A percentile compares a stretch with the other conserved stretches of the same genome.
Evolutionary conservation across 805 yeast genomes (phyloP).

Genomic region (Saccharomyces kudriavzevii): DNA sequence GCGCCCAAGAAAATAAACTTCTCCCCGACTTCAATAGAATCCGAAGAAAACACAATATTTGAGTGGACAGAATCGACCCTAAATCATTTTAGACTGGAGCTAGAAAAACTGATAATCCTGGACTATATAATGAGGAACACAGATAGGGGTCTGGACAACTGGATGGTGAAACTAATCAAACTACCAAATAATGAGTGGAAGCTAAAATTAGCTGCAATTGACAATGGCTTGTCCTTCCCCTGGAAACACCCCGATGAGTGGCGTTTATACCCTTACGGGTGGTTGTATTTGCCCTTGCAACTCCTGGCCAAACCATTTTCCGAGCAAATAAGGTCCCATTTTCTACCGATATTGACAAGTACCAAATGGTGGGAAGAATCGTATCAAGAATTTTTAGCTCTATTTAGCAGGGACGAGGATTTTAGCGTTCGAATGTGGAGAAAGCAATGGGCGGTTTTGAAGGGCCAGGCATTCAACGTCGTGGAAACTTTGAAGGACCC

Average conservation of each 20-base stretch:
- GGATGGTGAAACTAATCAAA: conserved; percentile 63
- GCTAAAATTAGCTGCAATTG: conserved; percentile 61
- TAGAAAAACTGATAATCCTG: conserved; percentile 61
- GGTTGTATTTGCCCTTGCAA: conserved; percentile 60
- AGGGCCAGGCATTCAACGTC: conserved; percentile 72
- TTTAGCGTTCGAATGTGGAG: conserved; percentile 60
- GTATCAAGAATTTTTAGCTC: conserved; percentile 36
- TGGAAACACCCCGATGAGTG: conserved; percentile 81
- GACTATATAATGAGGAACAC: conserved; percentile 71
- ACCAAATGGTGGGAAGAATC: conserved; percentile 66
- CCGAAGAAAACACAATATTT: conserved; percentile 28
- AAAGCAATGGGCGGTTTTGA: conserved; percentile 60
- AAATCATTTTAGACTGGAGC: conserved; percentile 46
- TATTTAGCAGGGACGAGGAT: conserved; percentile 50
- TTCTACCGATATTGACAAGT: conserved; percentile 50
- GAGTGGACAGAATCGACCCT: conserved; percentile 46
- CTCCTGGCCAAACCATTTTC: conserved; percentile 64
- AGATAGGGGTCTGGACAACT: conserved; percentile 65
- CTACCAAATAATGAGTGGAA: conserved; percentile 13
- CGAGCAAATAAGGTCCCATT: conserved; percentile 45
- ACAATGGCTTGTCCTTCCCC: conserved; percentile 67
- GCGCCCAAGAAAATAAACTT: background rate
- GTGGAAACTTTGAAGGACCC: conserved; percentile 53
- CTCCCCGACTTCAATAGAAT: background rate
- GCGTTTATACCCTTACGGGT: conserved; percentile 72